These are phyloP conservation scores for Colletotrichum falcatum DNA, from an alignment of 2,329 filamentous ascomycete species.

Conservation along the genomic window DNA sequence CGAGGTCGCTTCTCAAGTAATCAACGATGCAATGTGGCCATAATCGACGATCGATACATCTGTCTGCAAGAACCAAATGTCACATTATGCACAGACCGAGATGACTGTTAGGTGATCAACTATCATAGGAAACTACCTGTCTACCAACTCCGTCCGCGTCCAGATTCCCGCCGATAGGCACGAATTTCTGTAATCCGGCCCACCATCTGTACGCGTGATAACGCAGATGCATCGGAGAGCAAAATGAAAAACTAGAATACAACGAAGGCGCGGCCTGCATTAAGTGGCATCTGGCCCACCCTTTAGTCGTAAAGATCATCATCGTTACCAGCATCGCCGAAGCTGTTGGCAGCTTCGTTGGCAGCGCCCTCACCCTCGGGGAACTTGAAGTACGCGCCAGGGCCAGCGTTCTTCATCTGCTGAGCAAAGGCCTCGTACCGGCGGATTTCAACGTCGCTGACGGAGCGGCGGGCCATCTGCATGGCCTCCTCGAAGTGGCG, in stretches of 20 bases:
- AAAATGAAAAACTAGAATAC: conserved; percentile 62
- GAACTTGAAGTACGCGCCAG: conserved; percentile 99
- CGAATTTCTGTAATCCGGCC: conserved; percentile 26
- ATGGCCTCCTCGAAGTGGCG: conserved; percentile 99
- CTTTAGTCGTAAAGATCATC: conserved; percentile 96
- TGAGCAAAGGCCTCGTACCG: conserved; percentile 98
- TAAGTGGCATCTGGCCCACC: conserved; percentile 43
- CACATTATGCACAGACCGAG: neutral
- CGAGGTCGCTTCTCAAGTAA: neutral
- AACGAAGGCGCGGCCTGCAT: conserved; percentile 43
- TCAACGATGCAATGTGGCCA: neutral
- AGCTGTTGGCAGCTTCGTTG: conserved; percentile 69
- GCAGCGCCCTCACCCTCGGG: conserved; percentile 77
- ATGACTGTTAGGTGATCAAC: conserved; percentile 13
- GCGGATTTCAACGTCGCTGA: conserved; percentile 96
- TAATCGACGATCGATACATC: too few relatives aligned
- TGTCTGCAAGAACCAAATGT: neutral
- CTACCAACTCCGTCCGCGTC: conserved; percentile 42
- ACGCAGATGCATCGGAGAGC: conserved; percentile 51
- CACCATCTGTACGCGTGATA: conserved; percentile 42
- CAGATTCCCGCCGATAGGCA: conserved; percentile 26
- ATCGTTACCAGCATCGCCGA: conserved; percentile 91
- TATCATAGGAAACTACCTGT: conserved; percentile 39
- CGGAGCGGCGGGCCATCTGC: conserved; percentile 91
- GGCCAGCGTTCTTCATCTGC: conserved; percentile 98